Base-by-base conservation (phyloP, 192 early-diverging fungal genomes). In the Rhizophagus clarus region DNA sequence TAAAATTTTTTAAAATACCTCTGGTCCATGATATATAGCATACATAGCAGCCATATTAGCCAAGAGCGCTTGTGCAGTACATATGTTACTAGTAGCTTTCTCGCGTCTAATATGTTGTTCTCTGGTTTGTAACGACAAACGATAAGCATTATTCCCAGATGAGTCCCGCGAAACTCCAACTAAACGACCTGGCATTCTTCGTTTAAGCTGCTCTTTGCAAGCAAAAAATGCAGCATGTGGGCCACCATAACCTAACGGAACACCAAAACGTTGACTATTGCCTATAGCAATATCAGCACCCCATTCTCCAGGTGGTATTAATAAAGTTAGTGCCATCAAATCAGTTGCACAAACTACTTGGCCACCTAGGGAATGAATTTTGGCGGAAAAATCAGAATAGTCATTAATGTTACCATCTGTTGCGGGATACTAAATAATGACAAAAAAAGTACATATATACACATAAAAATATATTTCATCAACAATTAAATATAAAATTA, bases 1-100 rank as follows among this genome's bases (percentile, higher is more conserved):
- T 45, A 45, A 45, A 45, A 45, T 45, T 9, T 40, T 61, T 70
- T 45, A 10, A 9, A 22, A 17, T 80, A 92, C 91, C 80, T 93
- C 85, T 40, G 98, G 97, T 61, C 98, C 98, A 84, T 99, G 98
- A 88, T 98, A 99, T 69, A 99, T 95, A 32, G 95, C 96, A 81
- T 99, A 99, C 94, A 99, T 98, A 64, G 96, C 98, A 42, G 97
- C 90, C 97, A 99, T 98, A 90, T 99, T 99, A 74, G 98, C 98
- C 71, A 99, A 89, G 72, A 99, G 90, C 42, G 97, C 98, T 86
- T 99, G 98, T 28, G 98, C 96, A 0, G 98, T 99, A 90, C 98
- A 99, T 79, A 99, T 99, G 89, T 99, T 99, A 83, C 91, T 93
- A 70, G 98, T 98, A 3, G 98, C 98, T 91, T 98, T 98, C 83